Evolutionary conservation across 2,329 filamentous ascomycete species (phyloP).

Genomic region (Bertia moriformis): DNA sequence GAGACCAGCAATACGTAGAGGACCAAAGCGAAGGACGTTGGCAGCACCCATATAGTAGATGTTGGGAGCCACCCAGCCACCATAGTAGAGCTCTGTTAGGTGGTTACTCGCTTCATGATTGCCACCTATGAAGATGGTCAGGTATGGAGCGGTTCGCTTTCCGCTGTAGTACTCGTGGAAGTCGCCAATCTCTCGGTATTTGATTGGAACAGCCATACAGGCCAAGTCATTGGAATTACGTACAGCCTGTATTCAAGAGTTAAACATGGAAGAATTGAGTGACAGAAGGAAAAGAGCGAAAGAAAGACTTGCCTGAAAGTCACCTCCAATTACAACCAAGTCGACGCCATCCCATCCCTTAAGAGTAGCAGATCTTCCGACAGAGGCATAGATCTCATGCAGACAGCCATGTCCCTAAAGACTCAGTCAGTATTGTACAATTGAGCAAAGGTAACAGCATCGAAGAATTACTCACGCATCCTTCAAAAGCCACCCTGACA

Average conservation of each 20-base stretch:
- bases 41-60: constrained; percentile 95
- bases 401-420: neutral
- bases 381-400: neutral
- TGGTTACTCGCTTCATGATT: constrained; percentile 92
- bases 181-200: constrained; percentile 78
- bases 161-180: constrained; percentile 93
- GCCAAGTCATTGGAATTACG: constrained; percentile 79
- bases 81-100: constrained; percentile 84
- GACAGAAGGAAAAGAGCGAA: neutral
- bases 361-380: neutral
- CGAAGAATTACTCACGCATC: neutral
- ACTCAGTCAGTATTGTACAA: too few relatives aligned
- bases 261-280: too few relatives aligned
- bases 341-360: constrained; percentile 48
- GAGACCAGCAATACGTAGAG: constrained; percentile 73
- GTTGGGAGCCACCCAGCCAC: constrained; percentile 90
- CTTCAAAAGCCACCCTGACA: neutral
- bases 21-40: constrained; percentile 72
- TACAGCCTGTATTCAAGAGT: constrained; percentile 34
- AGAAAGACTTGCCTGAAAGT: constrained; percentile 51
- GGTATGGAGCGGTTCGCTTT: constrained; percentile 59
- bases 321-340: constrained; percentile 83
- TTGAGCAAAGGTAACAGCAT: too few relatives aligned
- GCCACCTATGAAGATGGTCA: constrained; percentile 83
- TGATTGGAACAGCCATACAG: constrained; percentile 76